Conservation (phyloP, 805 yeast genomes). For the Myxozyma melibiosi region DNA sequence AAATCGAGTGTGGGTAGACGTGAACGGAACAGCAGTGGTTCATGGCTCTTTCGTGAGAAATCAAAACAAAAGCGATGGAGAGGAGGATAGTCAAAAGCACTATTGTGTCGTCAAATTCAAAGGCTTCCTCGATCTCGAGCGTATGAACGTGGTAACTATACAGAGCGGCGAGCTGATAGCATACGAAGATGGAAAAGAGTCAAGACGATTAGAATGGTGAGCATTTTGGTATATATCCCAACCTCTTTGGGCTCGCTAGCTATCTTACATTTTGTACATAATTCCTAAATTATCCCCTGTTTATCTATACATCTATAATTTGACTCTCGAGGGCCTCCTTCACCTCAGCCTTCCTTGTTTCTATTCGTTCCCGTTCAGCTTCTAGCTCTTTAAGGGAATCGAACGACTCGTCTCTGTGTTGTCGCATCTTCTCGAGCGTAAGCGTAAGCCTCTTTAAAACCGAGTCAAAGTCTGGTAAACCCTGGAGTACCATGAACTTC, state of each 20-base stretch:
- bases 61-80: not conserved
- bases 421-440: constrained; percentile 16
- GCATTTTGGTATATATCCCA: not conserved
- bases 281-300: not conserved
- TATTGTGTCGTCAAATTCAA: constrained; percentile 20
- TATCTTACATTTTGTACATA: not conserved
- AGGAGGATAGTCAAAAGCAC: not conserved
- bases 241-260: not conserved
- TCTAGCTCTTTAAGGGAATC: constrained; percentile 14
- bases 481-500: constrained; percentile 13
- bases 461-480: constrained; percentile 23
- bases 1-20: constrained; percentile 18
- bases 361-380: constrained; percentile 18
- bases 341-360: constrained; percentile 13
- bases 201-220: constrained; percentile 21
- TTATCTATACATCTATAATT: not conserved
- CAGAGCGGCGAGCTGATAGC: constrained; percentile 20
- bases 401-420: constrained; percentile 16
- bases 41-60: constrained; percentile 15
- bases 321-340: constrained; percentile 17
- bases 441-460: constrained; percentile 18
- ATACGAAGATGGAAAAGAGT: constrained; percentile 16
- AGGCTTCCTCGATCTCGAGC: constrained; percentile 28
- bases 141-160: constrained; percentile 27
- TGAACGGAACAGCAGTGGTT: constrained; percentile 21